Percentiles rank a stretch among this genome's conserved stretches.
Conservation (phyloP, 257 asterid species). For the Ehretia macrophylla region DNA sequence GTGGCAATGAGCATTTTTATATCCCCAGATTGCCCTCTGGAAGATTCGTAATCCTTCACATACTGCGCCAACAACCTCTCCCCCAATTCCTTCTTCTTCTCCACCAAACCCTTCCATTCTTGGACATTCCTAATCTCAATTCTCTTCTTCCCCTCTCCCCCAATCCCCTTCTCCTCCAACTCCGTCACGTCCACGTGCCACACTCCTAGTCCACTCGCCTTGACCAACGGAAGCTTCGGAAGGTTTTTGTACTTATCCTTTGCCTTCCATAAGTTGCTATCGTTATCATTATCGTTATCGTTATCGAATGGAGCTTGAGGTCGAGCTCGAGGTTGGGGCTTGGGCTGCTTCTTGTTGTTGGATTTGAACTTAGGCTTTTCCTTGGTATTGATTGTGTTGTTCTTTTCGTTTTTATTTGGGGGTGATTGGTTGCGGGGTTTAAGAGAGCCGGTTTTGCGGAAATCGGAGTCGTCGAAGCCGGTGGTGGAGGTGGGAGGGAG, state of each 20-base stretch:
- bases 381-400: neutral
- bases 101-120: constrained; percentile 77
- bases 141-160: constrained; percentile 37
- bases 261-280: constrained; percentile 5
- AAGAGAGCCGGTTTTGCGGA: constrained; percentile 61
- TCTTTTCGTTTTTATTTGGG: constrained; percentile 1
- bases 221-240: constrained; percentile 76
- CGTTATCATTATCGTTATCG: neutral
- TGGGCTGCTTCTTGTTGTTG: neutral
- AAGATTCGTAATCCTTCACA: constrained; percentile 60
- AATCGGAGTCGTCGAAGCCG: constrained; percentile 86
- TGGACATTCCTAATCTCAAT: constrained; percentile 39
- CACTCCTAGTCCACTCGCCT: constrained; percentile 41
- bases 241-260: constrained; percentile 42
- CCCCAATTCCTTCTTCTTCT: constrained; percentile 73
- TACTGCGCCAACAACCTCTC: constrained; percentile 77
- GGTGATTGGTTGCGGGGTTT: constrained; percentile 14
- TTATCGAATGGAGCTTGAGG: neutral
- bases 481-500: constrained; percentile 14
- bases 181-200: constrained; percentile 75
- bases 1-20: constrained; percentile 85
- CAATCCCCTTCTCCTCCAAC: constrained; percentile 66
- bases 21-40: constrained; percentile 79
- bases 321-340: constrained; percentile 13
- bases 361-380: neutral